Evolutionary conservation across 2,329 filamentous ascomycete species (phyloP).

Genomic region (Aspergillus thermomutatus): DNA sequence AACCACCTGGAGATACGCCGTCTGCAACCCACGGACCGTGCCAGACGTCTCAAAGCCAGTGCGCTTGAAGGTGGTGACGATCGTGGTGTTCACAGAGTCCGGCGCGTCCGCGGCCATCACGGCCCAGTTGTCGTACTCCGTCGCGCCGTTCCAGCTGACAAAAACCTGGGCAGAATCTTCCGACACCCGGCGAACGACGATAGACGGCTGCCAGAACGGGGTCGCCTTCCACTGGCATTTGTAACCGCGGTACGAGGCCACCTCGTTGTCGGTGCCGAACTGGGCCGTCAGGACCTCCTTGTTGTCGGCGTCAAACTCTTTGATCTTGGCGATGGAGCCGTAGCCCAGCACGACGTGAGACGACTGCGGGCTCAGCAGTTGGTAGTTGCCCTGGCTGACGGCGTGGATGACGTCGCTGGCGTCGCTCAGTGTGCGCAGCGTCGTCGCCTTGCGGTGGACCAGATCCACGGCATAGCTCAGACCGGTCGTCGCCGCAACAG

Average conservation of each 20-base stretch:
- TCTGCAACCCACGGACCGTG: conserved; percentile 13
- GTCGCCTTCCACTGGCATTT: conserved; percentile 34
- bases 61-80: conserved; percentile 21
- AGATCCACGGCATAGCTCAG: conserved; percentile 22
- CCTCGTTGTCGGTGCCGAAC: conserved; percentile 28
- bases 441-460: conserved; percentile 19
- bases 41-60: conserved; percentile 28
- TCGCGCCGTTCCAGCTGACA: conserved; percentile 41
- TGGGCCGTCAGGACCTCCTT: conserved; percentile 30
- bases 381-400: conserved; percentile 29
- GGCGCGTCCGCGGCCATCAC: conserved; percentile 24
- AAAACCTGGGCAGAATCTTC: conserved; percentile 21
- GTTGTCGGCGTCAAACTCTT: conserved; percentile 32
- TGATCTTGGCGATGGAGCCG: conserved; percentile 34
- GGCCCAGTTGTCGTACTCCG: conserved; percentile 36
- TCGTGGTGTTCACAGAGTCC: conserved; percentile 14
- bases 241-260: conserved; percentile 35
- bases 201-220: conserved; percentile 26
- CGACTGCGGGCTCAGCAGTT: conserved; percentile 20
- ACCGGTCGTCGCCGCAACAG: conserved; percentile 19
- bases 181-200: conserved; percentile 15
- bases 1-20: conserved; percentile 25
- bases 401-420: conserved; percentile 21
- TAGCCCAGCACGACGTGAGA: conserved; percentile 32
- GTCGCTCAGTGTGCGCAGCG: conserved; percentile 22